A percentile compares a stretch with the other conserved stretches of the same genome.
Conservation (phyloP, 2,329 filamentous ascomycete genomes). For the Kalaharituber pfeilii region DNA sequence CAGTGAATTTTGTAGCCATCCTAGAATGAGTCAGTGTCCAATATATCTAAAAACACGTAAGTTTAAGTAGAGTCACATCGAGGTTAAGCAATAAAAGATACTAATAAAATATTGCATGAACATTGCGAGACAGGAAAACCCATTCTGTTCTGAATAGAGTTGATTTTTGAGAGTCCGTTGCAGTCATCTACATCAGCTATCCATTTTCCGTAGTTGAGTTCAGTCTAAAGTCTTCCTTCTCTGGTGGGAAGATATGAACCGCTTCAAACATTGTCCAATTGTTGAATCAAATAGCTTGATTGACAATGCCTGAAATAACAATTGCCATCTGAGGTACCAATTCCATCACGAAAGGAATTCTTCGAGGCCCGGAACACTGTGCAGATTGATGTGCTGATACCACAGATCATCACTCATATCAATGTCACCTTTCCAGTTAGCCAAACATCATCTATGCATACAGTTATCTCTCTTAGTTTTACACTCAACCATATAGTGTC, state of each 20-base stretch:
- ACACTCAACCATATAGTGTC: no score
- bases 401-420: no score
- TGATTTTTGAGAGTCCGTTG: constrained; percentile 5
- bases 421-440: no score
- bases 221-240: constrained; percentile 3
- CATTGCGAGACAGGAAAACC: background rate
- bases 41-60: no score
- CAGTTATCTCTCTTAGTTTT: no score
- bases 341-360: constrained; percentile 9
- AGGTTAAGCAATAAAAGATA: constrained; percentile 11
- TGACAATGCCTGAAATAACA: constrained; percentile 8
- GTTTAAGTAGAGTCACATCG: constrained; percentile 6
- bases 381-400: no score
- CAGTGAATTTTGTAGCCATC: no score
- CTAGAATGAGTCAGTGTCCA: no score
- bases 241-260: constrained; percentile 6
- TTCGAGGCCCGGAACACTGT: no score
- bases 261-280: constrained; percentile 6
- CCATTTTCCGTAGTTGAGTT: constrained; percentile 4
- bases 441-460: no score
- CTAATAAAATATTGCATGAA: constrained; percentile 8
- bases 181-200: constrained; percentile 4
- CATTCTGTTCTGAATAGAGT: constrained; percentile 6
- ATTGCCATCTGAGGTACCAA: constrained; percentile 5
- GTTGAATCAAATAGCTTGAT: constrained; percentile 2